These are phyloP conservation scores for Aspergillus sp. DNA, from an alignment of 2,329 filamentous ascomycete genomes.

Conservation along the genomic window DNA sequence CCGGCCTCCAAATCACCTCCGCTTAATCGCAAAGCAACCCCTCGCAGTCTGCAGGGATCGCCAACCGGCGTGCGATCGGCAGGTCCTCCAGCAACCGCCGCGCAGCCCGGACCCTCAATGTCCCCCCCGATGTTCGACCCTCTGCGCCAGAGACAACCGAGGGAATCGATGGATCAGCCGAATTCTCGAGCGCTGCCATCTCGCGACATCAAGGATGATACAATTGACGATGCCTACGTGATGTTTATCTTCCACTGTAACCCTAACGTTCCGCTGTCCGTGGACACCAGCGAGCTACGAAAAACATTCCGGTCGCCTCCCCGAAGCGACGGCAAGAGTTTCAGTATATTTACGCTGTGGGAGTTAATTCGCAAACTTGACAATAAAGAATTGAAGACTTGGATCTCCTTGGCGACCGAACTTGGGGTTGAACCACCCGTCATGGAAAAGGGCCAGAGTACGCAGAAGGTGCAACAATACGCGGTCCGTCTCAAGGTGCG, in stretches of 20 bases:
- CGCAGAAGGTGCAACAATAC: constrained; percentile 93
- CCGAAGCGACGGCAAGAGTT: constrained; percentile 83
- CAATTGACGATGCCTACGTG: constrained; percentile 79
- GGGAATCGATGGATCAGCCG: constrained; percentile 38
- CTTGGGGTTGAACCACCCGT: constrained; percentile 87
- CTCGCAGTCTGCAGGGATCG: constrained; percentile 40
- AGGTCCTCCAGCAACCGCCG: constrained; percentile 20
- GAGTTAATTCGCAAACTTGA: constrained; percentile 78
- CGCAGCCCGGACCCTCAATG: constrained; percentile 39
- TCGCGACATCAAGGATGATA: constrained; percentile 65
- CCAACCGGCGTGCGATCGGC: constrained; percentile 34
- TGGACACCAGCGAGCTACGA: constrained; percentile 68
- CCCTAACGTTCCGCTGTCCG: constrained; percentile 69
- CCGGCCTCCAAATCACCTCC: constrained; percentile 36
- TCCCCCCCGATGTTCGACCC: constrained; percentile 39
- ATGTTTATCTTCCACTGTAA: constrained; percentile 89
- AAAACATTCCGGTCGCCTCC: constrained; percentile 78
- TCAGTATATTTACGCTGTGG: constrained; percentile 74
- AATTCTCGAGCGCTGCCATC: constrained; percentile 61
- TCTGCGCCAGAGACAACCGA: constrained; percentile 27
- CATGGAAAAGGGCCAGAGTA: constrained; percentile 78
- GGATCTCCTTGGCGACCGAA: constrained; percentile 82
- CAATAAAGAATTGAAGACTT: constrained; percentile 82
- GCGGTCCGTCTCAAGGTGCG: constrained; percentile 83
- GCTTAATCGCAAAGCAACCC: constrained; percentile 38